phyloP scores from a whole-genome alignment of 805 yeast genomes.

The Barnettozyma californica region DNA sequence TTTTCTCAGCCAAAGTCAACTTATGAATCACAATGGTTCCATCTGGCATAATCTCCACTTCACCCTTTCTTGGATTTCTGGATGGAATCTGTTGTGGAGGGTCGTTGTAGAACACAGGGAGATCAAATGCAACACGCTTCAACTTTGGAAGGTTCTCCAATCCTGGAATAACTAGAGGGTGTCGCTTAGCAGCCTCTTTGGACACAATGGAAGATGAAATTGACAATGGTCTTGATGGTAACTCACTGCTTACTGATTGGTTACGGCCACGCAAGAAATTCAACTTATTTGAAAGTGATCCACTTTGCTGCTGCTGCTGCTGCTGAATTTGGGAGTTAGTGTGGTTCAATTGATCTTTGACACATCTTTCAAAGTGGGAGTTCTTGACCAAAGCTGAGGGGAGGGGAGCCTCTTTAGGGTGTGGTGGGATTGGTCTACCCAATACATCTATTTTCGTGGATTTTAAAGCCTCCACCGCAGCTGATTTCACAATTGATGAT shows the following conservation, averaged over 20 bases:
- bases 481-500: not conserved
- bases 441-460: conserved; percentile 28
- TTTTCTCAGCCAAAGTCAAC: conserved; percentile 48
- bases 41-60: conserved; percentile 57
- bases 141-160: conserved; percentile 36
- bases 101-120: conserved; percentile 69
- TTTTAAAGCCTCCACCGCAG: not conserved
- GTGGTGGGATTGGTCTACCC: conserved; percentile 47
- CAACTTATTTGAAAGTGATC: conserved; percentile 4
- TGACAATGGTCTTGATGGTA: conserved; percentile 1
- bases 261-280: conserved; percentile 12
- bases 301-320: conserved; percentile 9
- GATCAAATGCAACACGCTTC: conserved; percentile 70
- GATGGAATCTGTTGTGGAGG: conserved; percentile 96
- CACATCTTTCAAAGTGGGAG: conserved; percentile 5
- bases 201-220: conserved; percentile 4
- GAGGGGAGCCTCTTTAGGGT: conserved; percentile 40
- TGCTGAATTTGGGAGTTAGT: not conserved
- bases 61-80: conserved; percentile 76
- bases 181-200: not conserved
- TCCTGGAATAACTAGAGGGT: conserved; percentile 31
- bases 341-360: conserved; percentile 1
- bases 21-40: conserved; percentile 52
- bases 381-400: conserved; percentile 42
- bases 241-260: conserved; percentile 3